Evolutionary conservation across 306 rosid species (phyloP).

Genomic region (Malus fusca): DNA sequence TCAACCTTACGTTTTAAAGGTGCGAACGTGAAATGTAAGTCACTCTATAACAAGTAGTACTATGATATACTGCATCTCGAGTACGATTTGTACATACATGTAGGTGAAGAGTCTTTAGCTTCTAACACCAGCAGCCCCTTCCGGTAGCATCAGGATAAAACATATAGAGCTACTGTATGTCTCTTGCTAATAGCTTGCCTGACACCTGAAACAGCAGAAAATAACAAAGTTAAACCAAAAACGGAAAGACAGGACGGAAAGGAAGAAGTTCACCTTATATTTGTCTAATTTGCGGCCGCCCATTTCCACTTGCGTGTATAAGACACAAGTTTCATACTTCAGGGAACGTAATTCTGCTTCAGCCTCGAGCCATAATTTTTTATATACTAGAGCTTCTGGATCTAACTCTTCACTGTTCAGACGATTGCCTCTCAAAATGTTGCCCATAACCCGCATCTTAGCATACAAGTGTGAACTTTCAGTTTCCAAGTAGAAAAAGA

Average conservation of each 20-base stretch:
- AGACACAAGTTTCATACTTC: conserved; percentile 34
- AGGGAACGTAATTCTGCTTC: conserved; percentile 48
- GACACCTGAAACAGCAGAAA: conserved; percentile 1
- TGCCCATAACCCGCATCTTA: conserved; percentile 35
- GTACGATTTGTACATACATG: neutral
- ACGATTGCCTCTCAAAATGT: conserved; percentile 24
- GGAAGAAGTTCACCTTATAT: conserved; percentile 27
- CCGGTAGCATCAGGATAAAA: neutral
- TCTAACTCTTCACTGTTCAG: conserved; percentile 32
- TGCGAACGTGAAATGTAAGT: neutral
- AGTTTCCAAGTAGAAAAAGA: neutral
- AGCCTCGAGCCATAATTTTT: conserved; percentile 57
- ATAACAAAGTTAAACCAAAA: neutral
- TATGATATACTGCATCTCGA: neutral
- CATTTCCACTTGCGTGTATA: conserved; percentile 39
- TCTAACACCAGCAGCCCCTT: neutral
- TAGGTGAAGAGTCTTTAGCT: neutral
- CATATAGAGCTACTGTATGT: neutral
- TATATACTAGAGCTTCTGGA: conserved; percentile 35
- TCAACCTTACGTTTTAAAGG: neutral
- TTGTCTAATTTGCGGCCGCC: conserved; percentile 23
- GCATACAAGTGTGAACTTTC: conserved; percentile 5
- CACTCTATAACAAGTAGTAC: neutral
- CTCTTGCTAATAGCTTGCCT: conserved; percentile 2
- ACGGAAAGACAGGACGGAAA: neutral